These are phyloP conservation scores for Candolleomyces eurysporus DNA, from an alignment of 768 basidiomycete genomes.

Conservation along the genomic window DNA sequence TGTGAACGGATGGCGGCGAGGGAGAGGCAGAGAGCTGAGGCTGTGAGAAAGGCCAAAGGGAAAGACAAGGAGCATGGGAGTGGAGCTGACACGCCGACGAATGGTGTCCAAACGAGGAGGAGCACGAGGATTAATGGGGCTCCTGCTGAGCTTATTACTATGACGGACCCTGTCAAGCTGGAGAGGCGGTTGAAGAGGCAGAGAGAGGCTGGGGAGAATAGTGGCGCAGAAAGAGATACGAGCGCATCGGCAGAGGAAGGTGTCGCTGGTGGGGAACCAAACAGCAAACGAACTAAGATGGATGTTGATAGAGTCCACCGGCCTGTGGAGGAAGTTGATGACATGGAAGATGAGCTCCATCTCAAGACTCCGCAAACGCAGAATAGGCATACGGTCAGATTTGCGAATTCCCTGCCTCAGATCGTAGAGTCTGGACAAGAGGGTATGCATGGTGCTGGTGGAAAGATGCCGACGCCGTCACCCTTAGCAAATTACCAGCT, in stretches of 20 bases:
- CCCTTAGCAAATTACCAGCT: slow-evolving; percentile 3
- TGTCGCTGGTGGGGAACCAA: slow-evolving; percentile 31
- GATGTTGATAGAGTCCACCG: slow-evolving; percentile 31
- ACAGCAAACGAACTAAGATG: slow-evolving; percentile 58
- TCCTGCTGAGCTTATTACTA: slow-evolving; percentile 58
- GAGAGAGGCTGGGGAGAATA: slow-evolving; percentile 42
- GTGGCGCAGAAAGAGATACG: slow-evolving; percentile 46
- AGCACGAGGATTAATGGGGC: slow-evolving; percentile 75
- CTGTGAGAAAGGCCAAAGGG: slow-evolving; percentile 52
- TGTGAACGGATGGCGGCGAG: slow-evolving; percentile 85
- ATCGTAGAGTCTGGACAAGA: not conserved
- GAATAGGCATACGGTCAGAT: not conserved
- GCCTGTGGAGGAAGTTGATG: slow-evolving; percentile 33
- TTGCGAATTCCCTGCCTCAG: not conserved
- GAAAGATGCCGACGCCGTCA: not conserved
- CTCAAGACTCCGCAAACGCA: slow-evolving; percentile 31
- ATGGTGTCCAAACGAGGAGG: slow-evolving; percentile 44
- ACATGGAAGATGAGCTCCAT: slow-evolving; percentile 41
- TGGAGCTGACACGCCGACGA: slow-evolving; percentile 30
- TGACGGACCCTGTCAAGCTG: slow-evolving; percentile 73
- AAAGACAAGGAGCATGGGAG: slow-evolving; percentile 34
- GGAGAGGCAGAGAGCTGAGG: slow-evolving; percentile 66
- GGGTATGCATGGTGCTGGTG: not conserved
- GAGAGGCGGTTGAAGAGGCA: slow-evolving; percentile 76
- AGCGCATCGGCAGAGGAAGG: slow-evolving; percentile 54